Base-by-base conservation (phyloP, 192 early-diverging fungal species). In the Linnemannia schmuckeri region DNA sequence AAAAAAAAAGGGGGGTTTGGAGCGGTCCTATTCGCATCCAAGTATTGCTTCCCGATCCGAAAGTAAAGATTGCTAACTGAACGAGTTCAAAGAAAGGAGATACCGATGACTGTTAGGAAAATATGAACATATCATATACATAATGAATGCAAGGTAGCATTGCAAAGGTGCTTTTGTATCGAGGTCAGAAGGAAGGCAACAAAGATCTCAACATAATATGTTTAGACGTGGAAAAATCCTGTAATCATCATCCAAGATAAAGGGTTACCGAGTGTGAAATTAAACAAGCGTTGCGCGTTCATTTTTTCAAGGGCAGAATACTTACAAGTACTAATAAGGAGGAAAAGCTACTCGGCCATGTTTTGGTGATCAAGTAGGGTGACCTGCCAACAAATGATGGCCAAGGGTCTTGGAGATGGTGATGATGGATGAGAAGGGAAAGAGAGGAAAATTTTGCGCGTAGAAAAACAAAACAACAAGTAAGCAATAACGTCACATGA, bases 151-250 rank as follows among this genome's bases (percentile, higher is more conserved):
- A 27, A 22, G n/a, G 7, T 22, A 6, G 17, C 18, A 52, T 6
- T 52, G 49, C 20, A 4, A 6, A 52, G 49, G 49, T 4, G 15
- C 17, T 52, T 52, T 52, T 17, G 42, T 80, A 55, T 82, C 75
- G 44, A 66, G 82, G 82, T 84, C 82, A 84, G 82, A 84, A 84
- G 82, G 82, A 84, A 84, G 82, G 82, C 82, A 84, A 84, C 82
- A 84, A 84, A 74, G 70, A 70, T 84, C 82, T 84, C 82, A 84
- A 84, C 82, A 84, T 84, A 22, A 71, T 84, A 72, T 84, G 82
- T 84, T 84, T 79, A 84, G 82, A 84, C 82, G 42, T 84, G 82
- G 82, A 84, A 84, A 84, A 84, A 75, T 78, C 82, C 77, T 84
- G 82, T 84, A 84, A 70, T 84, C 82, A 84, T 84, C 82, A 84